Percentiles rank a stretch among this genome's conserved stretches.
Evolutionary conservation across 2,329 filamentous ascomycete genomes (phyloP).

Genomic region (Aspergillus sp.): DNA sequence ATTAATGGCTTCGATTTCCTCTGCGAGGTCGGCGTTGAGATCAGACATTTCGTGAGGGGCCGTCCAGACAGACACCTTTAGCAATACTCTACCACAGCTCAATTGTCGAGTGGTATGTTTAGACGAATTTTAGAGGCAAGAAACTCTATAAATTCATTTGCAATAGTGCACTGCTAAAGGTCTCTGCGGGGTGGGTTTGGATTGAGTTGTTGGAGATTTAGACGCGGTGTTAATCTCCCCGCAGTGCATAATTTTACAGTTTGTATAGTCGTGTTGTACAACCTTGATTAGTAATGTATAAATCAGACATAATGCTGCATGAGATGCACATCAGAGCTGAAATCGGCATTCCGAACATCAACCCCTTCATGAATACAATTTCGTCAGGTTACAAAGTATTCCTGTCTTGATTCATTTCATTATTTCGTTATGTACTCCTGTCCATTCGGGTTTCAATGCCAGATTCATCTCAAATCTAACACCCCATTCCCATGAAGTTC

Average conservation of each 20-base stretch:
- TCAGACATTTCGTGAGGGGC: slow-evolving; percentile 13
- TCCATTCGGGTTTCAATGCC: not conserved
- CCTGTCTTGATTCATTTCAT: not conserved
- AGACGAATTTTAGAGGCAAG: not conserved
- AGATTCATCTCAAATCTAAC: slow-evolving; percentile 3
- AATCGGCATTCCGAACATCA: not conserved
- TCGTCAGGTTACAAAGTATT: not conserved
- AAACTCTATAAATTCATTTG: not conserved
- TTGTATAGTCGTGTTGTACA: not conserved
- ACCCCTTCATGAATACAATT: not conserved
- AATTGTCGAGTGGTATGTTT: not conserved
- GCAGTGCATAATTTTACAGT: not conserved
- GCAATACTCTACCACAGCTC: not conserved
- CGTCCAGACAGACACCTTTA: not conserved
- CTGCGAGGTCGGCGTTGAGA: slow-evolving; percentile 42
- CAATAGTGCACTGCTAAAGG: not conserved
- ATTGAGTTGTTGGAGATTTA: slow-evolving; percentile 7
- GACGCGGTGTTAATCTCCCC: slow-evolving; percentile 4
- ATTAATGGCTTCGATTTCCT: slow-evolving; percentile 51
- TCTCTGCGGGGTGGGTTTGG: not conserved
- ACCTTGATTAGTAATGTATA: slow-evolving; percentile 5
- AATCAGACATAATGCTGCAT: not conserved
- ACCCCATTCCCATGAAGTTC: slow-evolving; percentile 20
- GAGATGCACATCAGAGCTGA: not conserved
- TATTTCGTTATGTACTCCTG: not conserved